Evolutionary conservation across 805 yeast genomes (phyloP).

Genomic region (Kodamaea restingae): DNA sequence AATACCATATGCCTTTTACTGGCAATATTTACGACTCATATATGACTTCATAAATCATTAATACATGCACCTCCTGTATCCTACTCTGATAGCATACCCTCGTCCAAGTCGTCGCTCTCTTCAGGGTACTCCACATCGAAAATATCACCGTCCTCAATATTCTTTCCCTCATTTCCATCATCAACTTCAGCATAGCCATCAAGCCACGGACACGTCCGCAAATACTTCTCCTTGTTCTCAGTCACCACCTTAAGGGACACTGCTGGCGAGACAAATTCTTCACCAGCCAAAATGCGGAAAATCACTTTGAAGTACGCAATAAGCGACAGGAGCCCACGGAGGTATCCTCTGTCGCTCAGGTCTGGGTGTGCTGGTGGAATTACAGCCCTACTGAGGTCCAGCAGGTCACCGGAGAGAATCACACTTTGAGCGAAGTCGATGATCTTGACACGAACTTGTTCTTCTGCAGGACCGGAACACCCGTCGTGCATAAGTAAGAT

Average conservation of each 20-base stretch:
- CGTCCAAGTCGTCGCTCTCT: too few species aligned
- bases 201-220: constrained; percentile 28
- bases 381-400: constrained; percentile 20
- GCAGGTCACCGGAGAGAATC: constrained; percentile 53
- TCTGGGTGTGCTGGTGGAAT: constrained; percentile 71
- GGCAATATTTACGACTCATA: too few species aligned
- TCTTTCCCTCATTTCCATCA: constrained; percentile 8
- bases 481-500: constrained; percentile 89
- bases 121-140: constrained; percentile 20
- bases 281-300: constrained; percentile 52
- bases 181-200: constrained; percentile 28
- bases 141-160: constrained; percentile 15
- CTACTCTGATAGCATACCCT: constrained; percentile 11
- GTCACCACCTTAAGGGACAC: constrained; percentile 15
- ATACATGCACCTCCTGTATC: background rate
- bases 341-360: constrained; percentile 74
- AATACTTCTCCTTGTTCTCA: constrained; percentile 12
- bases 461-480: constrained; percentile 16
- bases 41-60: background rate
- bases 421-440: constrained; percentile 96
- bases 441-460: constrained; percentile 51
- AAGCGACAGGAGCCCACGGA: constrained; percentile 76
- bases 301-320: constrained; percentile 60
- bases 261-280: constrained; percentile 23
- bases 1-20: too few species aligned